phyloP scores from a whole-genome alignment of 1,284 basidiomycete genomes.

The Neonothopanus nambi region DNA sequence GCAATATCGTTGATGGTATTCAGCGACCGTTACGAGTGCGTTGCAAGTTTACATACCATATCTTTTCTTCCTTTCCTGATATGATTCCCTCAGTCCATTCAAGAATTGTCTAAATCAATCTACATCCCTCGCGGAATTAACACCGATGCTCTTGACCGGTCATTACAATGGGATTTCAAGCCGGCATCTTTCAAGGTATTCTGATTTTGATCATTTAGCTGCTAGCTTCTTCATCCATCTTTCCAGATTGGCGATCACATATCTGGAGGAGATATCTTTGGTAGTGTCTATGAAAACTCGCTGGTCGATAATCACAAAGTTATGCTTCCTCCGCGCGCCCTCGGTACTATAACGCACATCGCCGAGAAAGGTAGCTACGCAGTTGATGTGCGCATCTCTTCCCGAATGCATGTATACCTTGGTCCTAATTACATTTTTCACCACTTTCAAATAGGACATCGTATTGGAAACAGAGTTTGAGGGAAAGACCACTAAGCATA shows the following conservation, averaged over 20 bases:
- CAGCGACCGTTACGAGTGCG: slow-evolving; percentile 86
- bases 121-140: slow-evolving; percentile 99
- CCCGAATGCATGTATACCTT: neutral
- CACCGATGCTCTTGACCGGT: slow-evolving; percentile 91
- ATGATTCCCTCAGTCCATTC: slow-evolving; percentile 69
- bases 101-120: slow-evolving; percentile 95
- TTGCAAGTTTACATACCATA: slow-evolving; percentile 3
- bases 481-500: slow-evolving; percentile 91
- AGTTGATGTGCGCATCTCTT: slow-evolving; percentile 68
- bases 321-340: slow-evolving; percentile 91
- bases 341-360: slow-evolving; percentile 93
- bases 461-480: slow-evolving; percentile 98
- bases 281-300: slow-evolving; percentile 95
- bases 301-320: slow-evolving; percentile 96
- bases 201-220: slow-evolving; percentile 1
- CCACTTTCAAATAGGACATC: too few species aligned
- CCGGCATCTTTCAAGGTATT: slow-evolving; percentile 79
- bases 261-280: slow-evolving; percentile 95
- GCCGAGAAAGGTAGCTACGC: slow-evolving; percentile 95
- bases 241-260: slow-evolving; percentile 91
- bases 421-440: too few species aligned
- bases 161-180: slow-evolving; percentile 93
- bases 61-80: neutral
- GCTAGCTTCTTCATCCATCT: neutral
- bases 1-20: slow-evolving; percentile 98